Evolutionary conservation across 2,329 filamentous ascomycete genomes (phyloP).

Genomic region (Pseudogymnoascus sp.): DNA sequence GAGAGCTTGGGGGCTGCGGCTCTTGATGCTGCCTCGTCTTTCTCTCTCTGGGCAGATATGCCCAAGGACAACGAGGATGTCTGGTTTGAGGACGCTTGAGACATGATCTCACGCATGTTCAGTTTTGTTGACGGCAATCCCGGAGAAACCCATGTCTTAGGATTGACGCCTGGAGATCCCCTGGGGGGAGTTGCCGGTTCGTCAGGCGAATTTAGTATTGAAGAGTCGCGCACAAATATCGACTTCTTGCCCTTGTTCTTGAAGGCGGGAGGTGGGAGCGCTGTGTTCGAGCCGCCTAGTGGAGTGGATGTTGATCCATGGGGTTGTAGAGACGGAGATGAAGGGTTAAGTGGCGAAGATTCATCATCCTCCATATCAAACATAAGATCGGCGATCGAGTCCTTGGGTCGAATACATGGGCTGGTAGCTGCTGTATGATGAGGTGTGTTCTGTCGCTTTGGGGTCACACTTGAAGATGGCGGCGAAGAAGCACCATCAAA

Average conservation of each 20-base stretch:
- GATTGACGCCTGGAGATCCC: slow-evolving; percentile 6
- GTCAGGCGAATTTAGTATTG: background rate
- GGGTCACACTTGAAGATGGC: slow-evolving; percentile 32
- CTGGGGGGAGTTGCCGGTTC: background rate
- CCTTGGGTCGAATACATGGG: slow-evolving; percentile 61
- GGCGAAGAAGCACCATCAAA: slow-evolving; percentile 51
- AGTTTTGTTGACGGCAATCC: slow-evolving; percentile 26
- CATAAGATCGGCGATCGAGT: slow-evolving; percentile 70
- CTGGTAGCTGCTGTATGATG: slow-evolving; percentile 56
- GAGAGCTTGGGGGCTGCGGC: slow-evolving; percentile 58
- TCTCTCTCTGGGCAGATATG: slow-evolving; percentile 43
- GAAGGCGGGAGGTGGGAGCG: background rate
- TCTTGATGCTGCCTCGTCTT: slow-evolving; percentile 30
- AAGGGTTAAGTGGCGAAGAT: slow-evolving; percentile 13
- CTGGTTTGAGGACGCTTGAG: slow-evolving; percentile 50
- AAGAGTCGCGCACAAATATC: background rate
- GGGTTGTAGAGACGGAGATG: slow-evolving; percentile 13
- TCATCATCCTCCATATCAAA: slow-evolving; percentile 81
- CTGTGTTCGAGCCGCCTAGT: background rate
- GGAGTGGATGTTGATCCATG: background rate
- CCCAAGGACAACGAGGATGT: slow-evolving; percentile 48
- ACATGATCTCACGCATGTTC: slow-evolving; percentile 75
- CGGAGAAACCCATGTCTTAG: slow-evolving; percentile 28
- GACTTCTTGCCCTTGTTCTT: background rate
- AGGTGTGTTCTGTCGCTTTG: slow-evolving; percentile 40